Evolutionary conservation across 1,284 basidiomycete genomes (phyloP).

Genomic region (Cryptococcus sp.): DNA sequence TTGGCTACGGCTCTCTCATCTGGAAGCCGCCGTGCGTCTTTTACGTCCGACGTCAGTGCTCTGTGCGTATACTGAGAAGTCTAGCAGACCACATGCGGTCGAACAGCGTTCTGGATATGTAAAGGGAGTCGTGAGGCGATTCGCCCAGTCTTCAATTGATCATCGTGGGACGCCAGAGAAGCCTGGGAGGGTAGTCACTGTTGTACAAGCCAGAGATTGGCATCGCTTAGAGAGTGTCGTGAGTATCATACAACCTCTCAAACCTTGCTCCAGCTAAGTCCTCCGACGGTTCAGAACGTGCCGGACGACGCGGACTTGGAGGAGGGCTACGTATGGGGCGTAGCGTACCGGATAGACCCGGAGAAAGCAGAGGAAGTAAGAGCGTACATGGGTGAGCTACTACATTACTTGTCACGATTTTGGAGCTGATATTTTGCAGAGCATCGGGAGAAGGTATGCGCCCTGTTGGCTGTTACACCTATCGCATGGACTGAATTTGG

Average conservation of each 20-base stretch:
- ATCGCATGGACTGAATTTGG: background rate
- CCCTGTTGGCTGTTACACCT: background rate
- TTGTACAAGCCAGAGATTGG: slow-evolving; percentile 47
- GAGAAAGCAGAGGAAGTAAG: slow-evolving; percentile 39
- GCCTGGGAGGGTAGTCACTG: slow-evolving; percentile 49
- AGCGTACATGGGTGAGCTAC: slow-evolving; percentile 39
- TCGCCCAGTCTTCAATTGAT: slow-evolving; percentile 51
- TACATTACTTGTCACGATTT: background rate
- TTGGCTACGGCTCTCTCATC: slow-evolving; percentile 48
- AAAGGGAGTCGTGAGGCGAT: slow-evolving; percentile 45
- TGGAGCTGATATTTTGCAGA: slow-evolving; percentile 23
- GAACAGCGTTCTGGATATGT: slow-evolving; percentile 46
- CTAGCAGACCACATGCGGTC: slow-evolving; percentile 38
- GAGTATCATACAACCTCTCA: slow-evolving; percentile 5
- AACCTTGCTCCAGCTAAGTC: no score
- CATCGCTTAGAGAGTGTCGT: slow-evolving; percentile 34
- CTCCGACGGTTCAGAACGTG: background rate
- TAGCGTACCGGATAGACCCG: slow-evolving; percentile 45
- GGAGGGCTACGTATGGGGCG: slow-evolving; percentile 48
- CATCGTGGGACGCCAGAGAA: slow-evolving; percentile 47
- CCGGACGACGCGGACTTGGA: slow-evolving; percentile 8
- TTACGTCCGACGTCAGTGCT: background rate
- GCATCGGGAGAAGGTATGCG: slow-evolving; percentile 38
- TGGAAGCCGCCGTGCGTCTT: slow-evolving; percentile 48
- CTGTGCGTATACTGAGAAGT: no score